phyloP scores from a whole-genome alignment of 306 rosid genomes.

The Malus orientalis region DNA sequence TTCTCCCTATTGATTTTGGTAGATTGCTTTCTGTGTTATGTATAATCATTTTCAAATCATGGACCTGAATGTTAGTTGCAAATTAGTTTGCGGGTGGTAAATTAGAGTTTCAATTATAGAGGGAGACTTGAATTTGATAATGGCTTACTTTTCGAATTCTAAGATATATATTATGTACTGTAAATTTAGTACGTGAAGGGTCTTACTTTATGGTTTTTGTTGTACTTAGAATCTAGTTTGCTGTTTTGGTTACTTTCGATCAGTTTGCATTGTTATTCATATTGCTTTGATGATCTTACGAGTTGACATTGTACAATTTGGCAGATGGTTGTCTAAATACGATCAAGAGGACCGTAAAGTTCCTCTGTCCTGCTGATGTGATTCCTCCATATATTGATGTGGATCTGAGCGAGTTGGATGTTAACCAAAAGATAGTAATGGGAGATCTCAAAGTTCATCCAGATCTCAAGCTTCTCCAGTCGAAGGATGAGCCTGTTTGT shows the following conservation, averaged over 20 bases:
- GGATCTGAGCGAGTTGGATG: constrained; percentile 86
- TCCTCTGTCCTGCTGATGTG: constrained; percentile 78
- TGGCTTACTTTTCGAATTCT: background rate
- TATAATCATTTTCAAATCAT: background rate
- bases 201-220: background rate
- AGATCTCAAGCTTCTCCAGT: constrained; percentile 59
- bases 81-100: background rate
- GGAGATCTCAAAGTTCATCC: constrained; percentile 91
- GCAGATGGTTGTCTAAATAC: constrained; percentile 78
- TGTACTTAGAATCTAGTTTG: background rate
- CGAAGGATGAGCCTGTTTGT: constrained; percentile 76
- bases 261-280: background rate
- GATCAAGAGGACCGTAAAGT: constrained; percentile 78
- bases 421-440: constrained; percentile 67
- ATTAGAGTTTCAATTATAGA: background rate
- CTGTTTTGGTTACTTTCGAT: background rate
- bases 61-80: background rate
- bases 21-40: background rate
- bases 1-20: background rate
- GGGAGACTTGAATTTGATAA: background rate
- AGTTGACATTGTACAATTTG: constrained; percentile 4
- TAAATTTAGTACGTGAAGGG: background rate
- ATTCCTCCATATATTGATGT: constrained; percentile 91
- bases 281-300: background rate
- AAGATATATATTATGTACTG: background rate